Evolutionary conservation across 192 early-diverging fungal genomes (phyloP), one percentile per base, ranked within the genome.

Genomic region (Coemansia furcata): DNA sequence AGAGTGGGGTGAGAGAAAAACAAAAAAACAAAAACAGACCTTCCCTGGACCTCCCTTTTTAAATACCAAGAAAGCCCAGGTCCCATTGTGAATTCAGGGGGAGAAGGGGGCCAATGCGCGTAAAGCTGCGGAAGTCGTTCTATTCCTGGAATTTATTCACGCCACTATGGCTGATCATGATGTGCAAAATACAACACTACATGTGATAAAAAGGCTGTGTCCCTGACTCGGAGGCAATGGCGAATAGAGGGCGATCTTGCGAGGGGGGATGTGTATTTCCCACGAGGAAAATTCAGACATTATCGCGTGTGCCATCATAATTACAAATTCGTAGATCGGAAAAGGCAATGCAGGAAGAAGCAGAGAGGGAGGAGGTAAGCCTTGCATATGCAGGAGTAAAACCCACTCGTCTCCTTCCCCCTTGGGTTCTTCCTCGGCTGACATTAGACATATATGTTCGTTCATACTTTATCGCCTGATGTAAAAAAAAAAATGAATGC

Each of bases 121-220:
- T 15, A 12, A 46, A 46, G 4, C 38, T 5, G 36, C 38, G 38
- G 38, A 39, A 12, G 38, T 19, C 43, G 2, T 46, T 46, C 43
- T 46, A 10, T 23, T 23, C 21, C 21, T 49, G 21, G 21, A 14
- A 9, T 6, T 26, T 8, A 8, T 49, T 49, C 61, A 44, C 61
- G 61, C 61, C 61, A 59, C 61, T 44, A n/a, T n/a, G n/a, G n/a
- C n/a, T 62, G 61, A 39, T 26, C 29, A 19, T 44, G 44, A 60
- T 38, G 32, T 19, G 39, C 61, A 44, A 44, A 37, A 62, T 32
- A n/a, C n/a, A n/a, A n/a, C 47, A 26, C 47, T 21, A 21, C 47
- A 49, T 49, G 47, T 49, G 47, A 49, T 9, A 49, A 26, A 49
- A 26, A 49, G 21, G 47, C 8, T 6, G 3, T 47, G 46, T 47